Base-by-base conservation (phyloP, 768 basidiomycete species). In the Russula abietina region DNA sequence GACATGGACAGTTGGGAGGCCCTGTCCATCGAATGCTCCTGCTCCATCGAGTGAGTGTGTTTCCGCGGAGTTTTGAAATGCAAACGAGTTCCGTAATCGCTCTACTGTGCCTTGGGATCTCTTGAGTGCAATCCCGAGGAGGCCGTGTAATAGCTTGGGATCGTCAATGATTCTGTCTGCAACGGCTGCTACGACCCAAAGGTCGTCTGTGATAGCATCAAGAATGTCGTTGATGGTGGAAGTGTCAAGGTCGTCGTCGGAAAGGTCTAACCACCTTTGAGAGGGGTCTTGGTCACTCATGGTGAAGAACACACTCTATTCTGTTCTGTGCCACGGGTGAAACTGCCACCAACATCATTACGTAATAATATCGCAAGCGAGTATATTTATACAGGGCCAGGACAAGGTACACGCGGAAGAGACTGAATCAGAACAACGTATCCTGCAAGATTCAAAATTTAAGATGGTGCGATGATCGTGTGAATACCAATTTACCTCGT, bases 141-240 rank as follows among this genome's bases (percentile, higher is more conserved):
- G 75, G 10, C 76, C 75, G 55, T 78, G 78, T 66, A 91, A 85
- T 16, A 83, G 73, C 57, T 71, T 71, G 24, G 79, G 74, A 70
- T 84, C 77, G 64, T 87, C 77, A n/a, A 87, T 74, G 28, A 87
- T 72, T 60, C 87, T 79, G 75, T 91, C 89, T 28, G 78, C 75
- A 68, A 84, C 88, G 2, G 90, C 89, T n/a, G 87, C 83, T 41
- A 80, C 81, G 17, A 85, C 86, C 90, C 91, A 93, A 10, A 86
- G 74, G 72, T 93, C 87, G 69, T 92, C 84, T 46, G 76, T 73
- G 45, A 88, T 74, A 26, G 75, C 68, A 10, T 72, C 75, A 22
- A 94, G 79, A 22, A 79, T 69, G 26, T 80, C 69, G 26, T 76
- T 72, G 30, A 89, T 74, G 46, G 70, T 69, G 53, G 83, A 78